Conservation (phyloP, 768 basidiomycete genomes). For the Tylopilus subfusipes region DNA sequence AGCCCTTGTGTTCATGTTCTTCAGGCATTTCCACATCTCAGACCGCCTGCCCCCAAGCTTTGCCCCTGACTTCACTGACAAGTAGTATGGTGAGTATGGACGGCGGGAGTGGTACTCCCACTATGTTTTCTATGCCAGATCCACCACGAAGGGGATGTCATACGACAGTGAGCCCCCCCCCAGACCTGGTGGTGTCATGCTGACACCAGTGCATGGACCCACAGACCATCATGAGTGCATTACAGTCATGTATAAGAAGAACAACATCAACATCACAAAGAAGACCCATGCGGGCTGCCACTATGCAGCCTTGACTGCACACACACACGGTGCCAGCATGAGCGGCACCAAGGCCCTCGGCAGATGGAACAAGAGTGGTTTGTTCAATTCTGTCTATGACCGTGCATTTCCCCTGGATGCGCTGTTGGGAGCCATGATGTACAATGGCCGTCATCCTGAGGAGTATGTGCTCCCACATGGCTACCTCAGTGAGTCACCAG, state of each 20-base stretch:
- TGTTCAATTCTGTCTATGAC: too few relatives aligned
- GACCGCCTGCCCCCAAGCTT: too few relatives aligned
- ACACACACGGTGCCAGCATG: constrained; percentile 33
- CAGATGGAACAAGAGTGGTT: not conserved
- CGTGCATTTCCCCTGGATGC: too few relatives aligned
- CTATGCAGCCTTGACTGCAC: constrained; percentile 29
- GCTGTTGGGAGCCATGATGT: too few relatives aligned
- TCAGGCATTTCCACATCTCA: too few relatives aligned
- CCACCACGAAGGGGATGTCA: constrained; percentile 18
- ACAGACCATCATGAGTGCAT: constrained; percentile 25
- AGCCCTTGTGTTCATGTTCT: constrained; percentile 20
- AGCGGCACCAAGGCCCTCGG: too few relatives aligned
- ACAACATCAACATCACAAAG: too few relatives aligned
- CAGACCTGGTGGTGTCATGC: not conserved
- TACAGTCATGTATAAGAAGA: constrained; percentile 22
- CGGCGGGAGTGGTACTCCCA: constrained; percentile 29
- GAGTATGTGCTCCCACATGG: too few relatives aligned
- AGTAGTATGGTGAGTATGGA: constrained; percentile 26
- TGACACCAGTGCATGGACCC: not conserved
- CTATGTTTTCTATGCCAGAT: constrained; percentile 22
- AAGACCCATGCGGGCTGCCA: too few relatives aligned
- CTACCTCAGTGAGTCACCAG: too few relatives aligned
- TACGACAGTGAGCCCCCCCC: constrained; percentile 20
- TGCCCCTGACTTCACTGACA: constrained; percentile 29
- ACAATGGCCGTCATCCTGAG: too few relatives aligned